Conservation (phyloP, 106 monocot species). For the Iris macrosiphon region DNA sequence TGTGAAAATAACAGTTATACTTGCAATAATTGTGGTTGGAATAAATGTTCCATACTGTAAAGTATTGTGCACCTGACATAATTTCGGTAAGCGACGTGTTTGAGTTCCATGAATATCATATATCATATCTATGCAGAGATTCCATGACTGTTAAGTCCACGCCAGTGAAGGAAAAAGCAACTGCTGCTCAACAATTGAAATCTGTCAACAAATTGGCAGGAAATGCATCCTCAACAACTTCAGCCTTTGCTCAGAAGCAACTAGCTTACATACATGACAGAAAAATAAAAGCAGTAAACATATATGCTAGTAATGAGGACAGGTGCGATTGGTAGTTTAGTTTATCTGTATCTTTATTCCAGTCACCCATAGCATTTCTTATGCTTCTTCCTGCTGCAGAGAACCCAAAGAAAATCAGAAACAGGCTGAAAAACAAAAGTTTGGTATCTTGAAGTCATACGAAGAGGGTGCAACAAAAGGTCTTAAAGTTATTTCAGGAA, state of each 20-base stretch:
- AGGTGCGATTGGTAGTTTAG: slow-evolving; percentile 16
- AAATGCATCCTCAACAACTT: slow-evolving; percentile 9
- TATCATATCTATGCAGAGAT: no score
- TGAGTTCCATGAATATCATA: no score
- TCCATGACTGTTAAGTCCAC: slow-evolving; percentile 4
- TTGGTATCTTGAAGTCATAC: slow-evolving; percentile 14
- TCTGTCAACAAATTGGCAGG: slow-evolving; percentile 8
- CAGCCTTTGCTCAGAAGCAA: slow-evolving; percentile 24
- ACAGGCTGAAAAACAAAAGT: slow-evolving; percentile 14
- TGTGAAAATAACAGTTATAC: no score
- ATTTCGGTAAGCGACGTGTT: no score
- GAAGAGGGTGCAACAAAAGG: slow-evolving; percentile 3
- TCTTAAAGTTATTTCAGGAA: neutral
- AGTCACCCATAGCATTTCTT: neutral
- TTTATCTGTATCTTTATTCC: neutral
- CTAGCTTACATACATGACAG: neutral
- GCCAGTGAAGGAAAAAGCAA: slow-evolving; percentile 24
- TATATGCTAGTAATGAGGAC: slow-evolving; percentile 7
- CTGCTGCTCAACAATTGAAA: slow-evolving; percentile 8
- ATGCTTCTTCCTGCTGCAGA: slow-evolving; percentile 14
- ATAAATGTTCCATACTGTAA: no score
- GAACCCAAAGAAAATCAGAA: slow-evolving; percentile 12
- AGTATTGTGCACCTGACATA: no score
- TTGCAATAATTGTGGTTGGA: no score
- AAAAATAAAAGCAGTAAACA: slow-evolving; percentile 18